Conservation (phyloP, 2,329 filamentous ascomycete species). For the Aaosphaeria pasadenensis region DNA sequence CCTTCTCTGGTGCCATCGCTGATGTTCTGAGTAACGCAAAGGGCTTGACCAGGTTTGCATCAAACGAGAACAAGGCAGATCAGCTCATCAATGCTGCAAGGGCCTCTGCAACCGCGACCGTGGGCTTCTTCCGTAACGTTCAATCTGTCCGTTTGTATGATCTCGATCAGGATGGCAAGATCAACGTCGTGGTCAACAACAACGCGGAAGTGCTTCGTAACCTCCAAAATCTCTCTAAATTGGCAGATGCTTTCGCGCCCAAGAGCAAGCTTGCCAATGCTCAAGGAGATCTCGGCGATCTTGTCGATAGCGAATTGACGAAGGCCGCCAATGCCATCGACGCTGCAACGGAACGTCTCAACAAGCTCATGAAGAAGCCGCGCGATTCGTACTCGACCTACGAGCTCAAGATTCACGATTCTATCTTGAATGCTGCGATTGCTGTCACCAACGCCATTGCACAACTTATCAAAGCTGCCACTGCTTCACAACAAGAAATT, state of each 20-base stretch:
- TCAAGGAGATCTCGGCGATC: slow-evolving; percentile 84
- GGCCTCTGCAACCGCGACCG: slow-evolving; percentile 79
- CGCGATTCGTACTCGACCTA: slow-evolving; percentile 93
- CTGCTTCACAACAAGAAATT: slow-evolving; percentile 91
- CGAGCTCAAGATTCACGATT: slow-evolving; percentile 93
- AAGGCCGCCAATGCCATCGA: slow-evolving; percentile 96
- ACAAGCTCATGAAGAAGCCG: slow-evolving; percentile 94
- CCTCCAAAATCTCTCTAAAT: slow-evolving; percentile 87
- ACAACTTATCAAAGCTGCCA: slow-evolving; percentile 91
- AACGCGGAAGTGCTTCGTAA: slow-evolving; percentile 96
- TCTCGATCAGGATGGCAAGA: slow-evolving; percentile 87
- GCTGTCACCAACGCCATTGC: slow-evolving; percentile 93
- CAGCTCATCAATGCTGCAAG: slow-evolving; percentile 78
- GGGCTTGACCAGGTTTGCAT: slow-evolving; percentile 86
- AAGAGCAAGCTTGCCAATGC: slow-evolving; percentile 77
- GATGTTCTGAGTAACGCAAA: slow-evolving; percentile 97
- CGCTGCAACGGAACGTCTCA: slow-evolving; percentile 81
- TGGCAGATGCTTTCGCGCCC: slow-evolving; percentile 87
- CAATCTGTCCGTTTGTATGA: slow-evolving; percentile 92
- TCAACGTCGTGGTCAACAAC: slow-evolving; percentile 93
- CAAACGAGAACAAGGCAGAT: slow-evolving; percentile 92
- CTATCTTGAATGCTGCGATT: slow-evolving; percentile 87
- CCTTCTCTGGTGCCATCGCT: slow-evolving; percentile 84
- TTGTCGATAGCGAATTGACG: slow-evolving; percentile 86
- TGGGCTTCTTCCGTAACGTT: slow-evolving; percentile 91